A percentile compares a stretch with the other conserved stretches of the same genome.
phyloP scores from a whole-genome alignment of 257 asterid species.

The Solanum chmielewskii region DNA sequence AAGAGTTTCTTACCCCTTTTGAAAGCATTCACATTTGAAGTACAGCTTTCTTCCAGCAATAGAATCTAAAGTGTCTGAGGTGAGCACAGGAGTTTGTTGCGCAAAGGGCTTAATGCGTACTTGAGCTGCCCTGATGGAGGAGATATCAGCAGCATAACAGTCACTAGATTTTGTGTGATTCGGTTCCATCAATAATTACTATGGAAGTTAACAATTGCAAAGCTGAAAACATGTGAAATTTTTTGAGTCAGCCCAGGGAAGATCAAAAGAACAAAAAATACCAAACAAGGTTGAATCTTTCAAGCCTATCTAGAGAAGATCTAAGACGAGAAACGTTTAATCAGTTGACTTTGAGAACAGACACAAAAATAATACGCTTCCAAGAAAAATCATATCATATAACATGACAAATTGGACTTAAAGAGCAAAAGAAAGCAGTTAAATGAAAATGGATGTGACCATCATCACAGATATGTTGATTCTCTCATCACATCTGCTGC shows the following conservation, averaged over 20 bases:
- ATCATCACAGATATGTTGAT: neutral
- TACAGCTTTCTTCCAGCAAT: slow-evolving; percentile 58
- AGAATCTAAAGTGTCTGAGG: slow-evolving; percentile 64
- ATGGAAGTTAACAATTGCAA: neutral
- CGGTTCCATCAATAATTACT: slow-evolving; percentile 37
- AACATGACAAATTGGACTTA: neutral
- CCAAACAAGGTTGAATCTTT: neutral
- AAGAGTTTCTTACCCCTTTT: slow-evolving; percentile 66
- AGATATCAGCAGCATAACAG: slow-evolving; percentile 70
- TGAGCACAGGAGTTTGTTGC: slow-evolving; percentile 60
- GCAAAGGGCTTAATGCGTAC: slow-evolving; percentile 40
- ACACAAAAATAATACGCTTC: neutral
- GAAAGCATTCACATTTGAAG: slow-evolving; percentile 89
- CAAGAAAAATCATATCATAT: neutral
- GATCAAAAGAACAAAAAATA: neutral
- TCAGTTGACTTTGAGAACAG: neutral
- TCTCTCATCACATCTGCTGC: neutral
- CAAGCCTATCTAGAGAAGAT: neutral
- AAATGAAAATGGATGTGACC: neutral
- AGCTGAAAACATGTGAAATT: neutral
- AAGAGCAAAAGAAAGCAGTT: neutral
- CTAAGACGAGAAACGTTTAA: neutral
- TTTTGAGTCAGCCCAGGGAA: neutral
- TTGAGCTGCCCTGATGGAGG: slow-evolving; percentile 63
- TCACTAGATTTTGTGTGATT: slow-evolving; percentile 11